Base-by-base conservation (phyloP, 441 rosid genomes). In the Bocquillonia castaneifolia region DNA sequence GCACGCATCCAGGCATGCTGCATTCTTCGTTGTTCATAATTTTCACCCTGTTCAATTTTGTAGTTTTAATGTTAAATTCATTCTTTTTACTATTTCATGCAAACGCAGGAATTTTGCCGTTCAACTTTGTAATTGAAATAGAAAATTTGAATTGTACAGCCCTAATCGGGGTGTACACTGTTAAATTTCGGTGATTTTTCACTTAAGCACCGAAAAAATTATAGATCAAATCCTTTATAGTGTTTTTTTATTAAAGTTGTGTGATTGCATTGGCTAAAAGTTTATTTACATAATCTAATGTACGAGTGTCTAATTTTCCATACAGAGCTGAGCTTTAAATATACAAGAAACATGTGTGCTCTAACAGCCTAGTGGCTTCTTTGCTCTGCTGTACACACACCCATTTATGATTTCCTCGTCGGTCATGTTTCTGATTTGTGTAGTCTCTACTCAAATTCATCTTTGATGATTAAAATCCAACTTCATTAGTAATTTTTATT, bases 21-120 rank as follows among this genome's bases (percentile, higher is more conserved):
- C 54, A 32, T 44, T 17, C 53, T 44, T 40, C 48, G 32, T 67
- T 79, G 83, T 80, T 60, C 75, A 74, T 70, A 80, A 74, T 44
- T 17, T 50, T 28, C n/a, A 20, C 0, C 48, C 2, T 59, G 25
- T 12, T 6, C 42, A 39, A 36, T 72, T 69, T 75, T 75, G 54
- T 69, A 64, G 73, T 50, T 63, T 44, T 22, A 52, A 44, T 59
- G 65, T 76, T 70, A 15, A 68, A 63, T 78, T 78, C 79, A 76
- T 79, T 80, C 78, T 76, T 77, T 75, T 72, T 48, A 70, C 15
- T 47, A 3, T 3, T n/a, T 29, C 40, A 7, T 28, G 50, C 63
- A 10, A 15, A 56, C 55, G 52, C 59, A 39, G 45, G 72, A 29
- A n/a, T 20, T 58, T 40, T 52, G 51, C 48, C 39, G 60, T 65